Evolutionary conservation across 2,329 filamentous ascomycete genomes (phyloP).

Genomic region (Diaporthe ampelina): DNA sequence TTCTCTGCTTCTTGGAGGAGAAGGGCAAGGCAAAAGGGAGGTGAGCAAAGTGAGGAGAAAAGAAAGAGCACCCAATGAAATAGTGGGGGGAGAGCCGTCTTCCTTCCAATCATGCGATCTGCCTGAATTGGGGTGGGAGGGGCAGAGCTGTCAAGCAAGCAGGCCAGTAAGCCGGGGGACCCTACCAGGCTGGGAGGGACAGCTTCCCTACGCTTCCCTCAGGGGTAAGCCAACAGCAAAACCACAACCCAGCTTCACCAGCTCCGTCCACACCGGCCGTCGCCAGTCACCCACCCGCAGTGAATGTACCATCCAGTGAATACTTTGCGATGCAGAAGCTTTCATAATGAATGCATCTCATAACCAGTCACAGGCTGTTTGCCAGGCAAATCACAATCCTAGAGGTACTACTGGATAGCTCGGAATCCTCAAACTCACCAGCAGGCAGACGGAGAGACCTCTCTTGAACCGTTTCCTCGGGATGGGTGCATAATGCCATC

Average conservation of each 20-base stretch:
- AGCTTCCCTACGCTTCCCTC: conserved; percentile 27
- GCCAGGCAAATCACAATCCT: neutral
- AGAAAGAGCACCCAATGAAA: conserved; percentile 39
- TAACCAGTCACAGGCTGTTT: neutral
- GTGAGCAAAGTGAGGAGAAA: conserved; percentile 42
- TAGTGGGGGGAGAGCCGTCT: conserved; percentile 22
- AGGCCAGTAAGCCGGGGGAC: neutral
- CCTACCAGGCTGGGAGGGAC: neutral
- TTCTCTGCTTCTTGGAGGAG: conserved; percentile 46
- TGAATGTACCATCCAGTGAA: no score
- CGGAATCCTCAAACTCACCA: neutral
- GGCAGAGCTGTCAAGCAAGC: conserved; percentile 35
- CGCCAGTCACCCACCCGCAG: neutral
- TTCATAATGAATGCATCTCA: neutral
- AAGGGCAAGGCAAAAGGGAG: conserved; percentile 42
- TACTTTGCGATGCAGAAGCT: neutral
- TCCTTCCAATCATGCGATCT: conserved; percentile 37
- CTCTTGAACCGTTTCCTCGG: neutral
- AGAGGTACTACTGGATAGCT: no score
- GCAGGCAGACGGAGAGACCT: neutral
- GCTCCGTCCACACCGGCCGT: conserved; percentile 43
- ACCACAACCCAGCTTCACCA: neutral
- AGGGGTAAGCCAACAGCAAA: conserved; percentile 15
- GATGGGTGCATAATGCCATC: conserved; percentile 5
- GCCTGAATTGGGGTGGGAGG: conserved; percentile 30